Conservation (phyloP, 768 basidiomycete genomes). For the Calocybe gangraenosa region DNA sequence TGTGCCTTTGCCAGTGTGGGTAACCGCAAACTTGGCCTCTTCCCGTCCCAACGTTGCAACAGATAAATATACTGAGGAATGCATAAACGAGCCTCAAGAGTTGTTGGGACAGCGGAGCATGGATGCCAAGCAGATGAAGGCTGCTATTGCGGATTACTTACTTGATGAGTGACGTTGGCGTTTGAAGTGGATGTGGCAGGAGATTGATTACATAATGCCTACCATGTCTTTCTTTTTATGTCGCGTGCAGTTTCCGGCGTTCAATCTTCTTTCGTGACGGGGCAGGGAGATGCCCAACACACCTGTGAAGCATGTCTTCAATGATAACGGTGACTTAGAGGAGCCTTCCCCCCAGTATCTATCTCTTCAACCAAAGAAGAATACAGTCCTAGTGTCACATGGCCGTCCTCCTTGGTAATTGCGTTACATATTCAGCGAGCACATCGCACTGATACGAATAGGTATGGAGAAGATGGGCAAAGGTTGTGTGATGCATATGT, state of each 20-base stretch:
- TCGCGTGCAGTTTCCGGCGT: constrained; percentile 1
- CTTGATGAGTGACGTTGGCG: constrained; percentile 22
- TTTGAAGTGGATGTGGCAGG: neutral
- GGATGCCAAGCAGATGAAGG: constrained; percentile 28
- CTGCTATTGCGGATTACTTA: constrained; percentile 36
- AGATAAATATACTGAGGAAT: neutral
- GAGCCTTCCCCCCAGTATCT: constrained; percentile 16
- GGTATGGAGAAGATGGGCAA: constrained; percentile 77
- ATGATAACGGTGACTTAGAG: constrained; percentile 7
- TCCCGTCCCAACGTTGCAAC: neutral
- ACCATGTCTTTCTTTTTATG: neutral
- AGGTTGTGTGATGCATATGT: constrained; percentile 76
- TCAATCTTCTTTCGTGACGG: neutral
- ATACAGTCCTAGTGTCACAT: constrained; percentile 77
- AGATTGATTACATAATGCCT: constrained; percentile 9
- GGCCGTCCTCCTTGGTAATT: constrained; percentile 79
- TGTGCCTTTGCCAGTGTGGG: constrained; percentile 34
- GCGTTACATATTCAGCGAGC: neutral
- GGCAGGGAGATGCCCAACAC: constrained; percentile 18
- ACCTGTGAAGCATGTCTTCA: constrained; percentile 12
- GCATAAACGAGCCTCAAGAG: constrained; percentile 17
- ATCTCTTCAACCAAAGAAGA: constrained; percentile 52
- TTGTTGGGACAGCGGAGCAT: constrained; percentile 26
- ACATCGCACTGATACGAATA: constrained; percentile 22
- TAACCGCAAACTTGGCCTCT: constrained; percentile 15